phyloP scores from a whole-genome alignment of 306 rosid species.

The Trifolium repens region DNA sequence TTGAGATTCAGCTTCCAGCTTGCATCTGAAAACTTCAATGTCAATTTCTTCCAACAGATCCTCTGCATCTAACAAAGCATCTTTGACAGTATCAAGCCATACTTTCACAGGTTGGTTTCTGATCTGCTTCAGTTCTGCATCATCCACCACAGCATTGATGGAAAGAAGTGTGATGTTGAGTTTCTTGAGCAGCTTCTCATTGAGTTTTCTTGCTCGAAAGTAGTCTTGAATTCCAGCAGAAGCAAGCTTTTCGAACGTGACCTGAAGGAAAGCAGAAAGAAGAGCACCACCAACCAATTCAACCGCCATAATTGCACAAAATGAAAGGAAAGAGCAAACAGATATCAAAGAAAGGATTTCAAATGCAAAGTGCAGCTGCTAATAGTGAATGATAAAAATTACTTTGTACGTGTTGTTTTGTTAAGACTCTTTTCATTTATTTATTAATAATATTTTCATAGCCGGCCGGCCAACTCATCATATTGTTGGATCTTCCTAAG shows the following conservation, averaged over 20 bases:
- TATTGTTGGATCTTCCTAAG: too few relatives aligned
- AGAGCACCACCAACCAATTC: background rate
- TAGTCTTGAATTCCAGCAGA: background rate
- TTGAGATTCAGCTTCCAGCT: slow-evolving; percentile 11
- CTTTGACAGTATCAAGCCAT: slow-evolving; percentile 35
- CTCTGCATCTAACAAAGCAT: slow-evolving; percentile 21
- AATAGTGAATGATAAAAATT: too few relatives aligned
- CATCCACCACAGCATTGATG: slow-evolving; percentile 34
- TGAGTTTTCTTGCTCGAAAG: background rate
- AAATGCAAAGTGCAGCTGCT: too few relatives aligned
- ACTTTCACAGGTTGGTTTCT: background rate
- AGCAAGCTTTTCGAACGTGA: background rate
- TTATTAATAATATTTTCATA: too few relatives aligned
- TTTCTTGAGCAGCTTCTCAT: background rate
- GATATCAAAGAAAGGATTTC: too few relatives aligned
- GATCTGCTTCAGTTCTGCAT: slow-evolving; percentile 37
- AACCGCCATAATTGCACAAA: background rate
- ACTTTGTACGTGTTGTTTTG: too few relatives aligned
- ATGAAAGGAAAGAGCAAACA: background rate
- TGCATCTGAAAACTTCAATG: background rate
- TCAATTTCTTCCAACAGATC: slow-evolving; percentile 34
- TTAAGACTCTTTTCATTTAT: too few relatives aligned
- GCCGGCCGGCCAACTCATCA: too few relatives aligned
- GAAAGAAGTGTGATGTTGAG: background rate
- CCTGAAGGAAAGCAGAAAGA: background rate